Conservation (phyloP, 2,329 filamentous ascomycete species). For the Pseudogymnoascus pannorum region DNA sequence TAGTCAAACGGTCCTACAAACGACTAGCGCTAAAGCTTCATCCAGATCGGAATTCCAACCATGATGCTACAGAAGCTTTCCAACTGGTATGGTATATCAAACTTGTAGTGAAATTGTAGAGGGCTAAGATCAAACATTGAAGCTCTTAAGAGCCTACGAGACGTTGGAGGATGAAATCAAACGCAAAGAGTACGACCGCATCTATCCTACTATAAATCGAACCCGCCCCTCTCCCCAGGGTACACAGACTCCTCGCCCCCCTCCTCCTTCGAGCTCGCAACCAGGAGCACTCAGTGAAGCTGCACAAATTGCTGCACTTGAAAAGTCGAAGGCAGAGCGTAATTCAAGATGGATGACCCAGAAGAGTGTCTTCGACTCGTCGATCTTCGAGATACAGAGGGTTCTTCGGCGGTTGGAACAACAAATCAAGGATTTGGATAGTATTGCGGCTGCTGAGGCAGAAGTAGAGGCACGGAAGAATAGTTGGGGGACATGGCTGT, state of each 20-base stretch:
- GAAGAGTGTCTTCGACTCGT: conserved; percentile 20
- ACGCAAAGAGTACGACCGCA: conserved; percentile 29
- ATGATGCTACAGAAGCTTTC: conserved; percentile 30
- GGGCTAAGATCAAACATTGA: conserved; percentile 10
- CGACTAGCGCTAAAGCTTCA: conserved; percentile 31
- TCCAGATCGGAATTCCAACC: conserved; percentile 28
- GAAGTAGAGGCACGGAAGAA: conserved; percentile 27
- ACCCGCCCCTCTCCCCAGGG: conserved; percentile 11
- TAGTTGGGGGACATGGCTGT: conserved; percentile 27
- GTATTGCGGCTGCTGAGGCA: conserved; percentile 24
- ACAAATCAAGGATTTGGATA: conserved; percentile 25
- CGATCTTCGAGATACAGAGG: conserved; percentile 19
- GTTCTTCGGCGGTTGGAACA: conserved; percentile 21
- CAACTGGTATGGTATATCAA: conserved; percentile 29
- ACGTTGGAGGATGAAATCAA: conserved; percentile 29
- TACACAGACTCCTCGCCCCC: background rate
- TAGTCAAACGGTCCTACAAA: conserved; percentile 28
- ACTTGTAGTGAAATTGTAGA: conserved; percentile 1
- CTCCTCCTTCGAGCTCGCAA: background rate
- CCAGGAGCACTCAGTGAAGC: conserved; percentile 17
- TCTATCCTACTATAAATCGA: conserved; percentile 21
- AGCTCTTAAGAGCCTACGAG: conserved; percentile 32
- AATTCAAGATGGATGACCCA: conserved; percentile 23
- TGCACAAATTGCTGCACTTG: conserved; percentile 24
- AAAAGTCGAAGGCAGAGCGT: conserved; percentile 28